These are phyloP conservation scores for Bruguiera sexangula DNA, from an alignment of 345 rosid species.

Conservation along the genomic window DNA sequence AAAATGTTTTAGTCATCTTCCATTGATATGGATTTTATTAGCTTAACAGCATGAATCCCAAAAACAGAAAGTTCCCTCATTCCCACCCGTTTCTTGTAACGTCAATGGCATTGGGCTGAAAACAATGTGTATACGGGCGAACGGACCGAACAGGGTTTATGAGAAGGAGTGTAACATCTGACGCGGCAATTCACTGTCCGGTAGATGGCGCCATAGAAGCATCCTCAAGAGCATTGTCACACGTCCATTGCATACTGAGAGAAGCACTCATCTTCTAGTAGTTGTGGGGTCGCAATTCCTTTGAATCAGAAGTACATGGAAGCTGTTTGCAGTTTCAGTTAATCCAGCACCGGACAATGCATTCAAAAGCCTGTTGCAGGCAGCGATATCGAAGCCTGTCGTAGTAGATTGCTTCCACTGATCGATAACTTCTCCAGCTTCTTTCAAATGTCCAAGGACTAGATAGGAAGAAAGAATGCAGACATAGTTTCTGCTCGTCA, in stretches of 20 bases:
- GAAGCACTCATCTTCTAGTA: neutral
- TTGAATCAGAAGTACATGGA: constrained; percentile 31
- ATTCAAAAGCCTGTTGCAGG: constrained; percentile 53
- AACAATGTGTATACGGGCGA: no score
- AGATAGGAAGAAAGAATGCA: constrained; percentile 72
- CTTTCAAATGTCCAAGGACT: constrained; percentile 68
- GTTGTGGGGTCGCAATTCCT: constrained; percentile 17
- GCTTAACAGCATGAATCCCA: no score
- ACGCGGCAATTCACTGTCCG: no score
- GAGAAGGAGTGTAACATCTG: no score
- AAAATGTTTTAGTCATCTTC: no score
- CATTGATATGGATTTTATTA: no score
- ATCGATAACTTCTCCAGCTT: constrained; percentile 63
- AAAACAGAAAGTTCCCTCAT: no score
- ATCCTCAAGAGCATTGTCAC: neutral
- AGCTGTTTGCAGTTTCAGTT: constrained; percentile 42
- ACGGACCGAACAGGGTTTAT: no score
- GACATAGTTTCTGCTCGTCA: constrained; percentile 76
- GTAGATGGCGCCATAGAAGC: neutral
- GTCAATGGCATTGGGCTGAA: no score
- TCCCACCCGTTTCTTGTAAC: no score
- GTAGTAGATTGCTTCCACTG: constrained; percentile 74
- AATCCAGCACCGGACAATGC: constrained; percentile 50
- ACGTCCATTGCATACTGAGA: neutral
- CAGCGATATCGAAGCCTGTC: constrained; percentile 54